A percentile compares a stretch with the other conserved stretches of the same genome.
Conservation (phyloP, 306 rosid genomes). For the Hippophae tibetana region DNA sequence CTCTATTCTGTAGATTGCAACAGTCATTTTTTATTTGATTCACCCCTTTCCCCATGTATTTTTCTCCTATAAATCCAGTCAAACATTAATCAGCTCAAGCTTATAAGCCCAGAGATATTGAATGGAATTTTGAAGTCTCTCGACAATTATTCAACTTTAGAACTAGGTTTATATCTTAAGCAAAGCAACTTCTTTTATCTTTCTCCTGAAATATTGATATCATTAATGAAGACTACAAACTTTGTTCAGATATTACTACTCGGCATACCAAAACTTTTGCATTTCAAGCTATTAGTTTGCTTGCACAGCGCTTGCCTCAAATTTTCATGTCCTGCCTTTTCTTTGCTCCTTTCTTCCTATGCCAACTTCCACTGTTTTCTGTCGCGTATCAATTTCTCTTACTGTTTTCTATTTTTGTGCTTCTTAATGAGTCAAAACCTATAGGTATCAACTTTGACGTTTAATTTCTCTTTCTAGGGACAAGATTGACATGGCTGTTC, state of each 20-base stretch:
- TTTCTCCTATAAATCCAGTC: slow-evolving; percentile 46
- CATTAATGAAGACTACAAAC: slow-evolving; percentile 16
- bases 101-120: slow-evolving; percentile 88
- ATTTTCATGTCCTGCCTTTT: slow-evolving; percentile 63
- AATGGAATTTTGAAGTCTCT: slow-evolving; percentile 89
- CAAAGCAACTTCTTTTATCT: slow-evolving; percentile 8
- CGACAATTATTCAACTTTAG: slow-evolving; percentile 57
- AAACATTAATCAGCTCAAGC: slow-evolving; percentile 68
- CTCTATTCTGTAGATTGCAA: neutral
- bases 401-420: neutral
- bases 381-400: neutral
- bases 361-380: neutral
- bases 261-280: slow-evolving; percentile 77
- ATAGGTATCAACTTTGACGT: slow-evolving; percentile 2
- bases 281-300: slow-evolving; percentile 89
- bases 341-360: slow-evolving; percentile 10
- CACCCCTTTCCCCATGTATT: slow-evolving; percentile 4
- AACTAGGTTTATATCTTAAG: slow-evolving; percentile 46
- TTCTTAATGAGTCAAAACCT: slow-evolving; percentile 2
- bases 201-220: slow-evolving; percentile 7
- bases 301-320: slow-evolving; percentile 84
- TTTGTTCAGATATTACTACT: slow-evolving; percentile 54
- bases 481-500: slow-evolving; percentile 78
- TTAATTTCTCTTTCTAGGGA: slow-evolving; percentile 40
- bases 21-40: neutral